phyloP scores from a whole-genome alignment of 768 basidiomycete species.

The Paxillus involutus region DNA sequence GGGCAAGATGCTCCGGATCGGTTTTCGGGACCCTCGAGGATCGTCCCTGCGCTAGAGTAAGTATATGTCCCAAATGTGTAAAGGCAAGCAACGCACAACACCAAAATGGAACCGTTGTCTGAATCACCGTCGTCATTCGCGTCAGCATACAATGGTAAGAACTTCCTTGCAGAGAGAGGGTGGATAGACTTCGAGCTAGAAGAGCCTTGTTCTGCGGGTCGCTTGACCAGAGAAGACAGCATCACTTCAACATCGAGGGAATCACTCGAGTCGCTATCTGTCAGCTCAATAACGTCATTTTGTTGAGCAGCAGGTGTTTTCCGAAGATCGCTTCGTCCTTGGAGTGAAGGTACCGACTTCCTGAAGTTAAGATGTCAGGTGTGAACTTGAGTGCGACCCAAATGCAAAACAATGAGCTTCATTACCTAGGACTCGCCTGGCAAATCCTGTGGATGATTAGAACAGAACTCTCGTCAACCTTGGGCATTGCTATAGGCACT shows the following conservation, averaged over 20 bases:
- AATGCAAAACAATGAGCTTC: conserved; percentile 3
- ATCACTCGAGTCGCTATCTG: conserved; percentile 26
- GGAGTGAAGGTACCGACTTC: background rate
- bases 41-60: conserved; percentile 38
- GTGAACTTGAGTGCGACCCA: conserved; percentile 7
- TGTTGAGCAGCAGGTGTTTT: background rate
- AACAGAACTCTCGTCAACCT: background rate
- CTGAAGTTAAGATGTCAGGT: conserved; percentile 4
- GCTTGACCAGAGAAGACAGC: conserved; percentile 23
- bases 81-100: conserved; percentile 31
- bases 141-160: conserved; percentile 26
- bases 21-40: conserved; percentile 48
- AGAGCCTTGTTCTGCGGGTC: conserved; percentile 3
- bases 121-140: conserved; percentile 31
- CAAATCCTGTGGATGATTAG: conserved; percentile 6
- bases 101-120: conserved; percentile 39
- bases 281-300: conserved; percentile 29
- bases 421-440: conserved; percentile 9
- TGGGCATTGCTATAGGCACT: conserved; percentile 7
- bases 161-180: background rate
- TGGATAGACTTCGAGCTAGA: conserved; percentile 5
- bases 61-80: background rate
- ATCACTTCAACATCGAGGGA: conserved; percentile 21
- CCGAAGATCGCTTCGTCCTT: background rate
- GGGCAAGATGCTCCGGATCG: conserved; percentile 29